phyloP scores from a whole-genome alignment of 495 filamentous ascomycete genomes.

The Cercophora scortea region DNA sequence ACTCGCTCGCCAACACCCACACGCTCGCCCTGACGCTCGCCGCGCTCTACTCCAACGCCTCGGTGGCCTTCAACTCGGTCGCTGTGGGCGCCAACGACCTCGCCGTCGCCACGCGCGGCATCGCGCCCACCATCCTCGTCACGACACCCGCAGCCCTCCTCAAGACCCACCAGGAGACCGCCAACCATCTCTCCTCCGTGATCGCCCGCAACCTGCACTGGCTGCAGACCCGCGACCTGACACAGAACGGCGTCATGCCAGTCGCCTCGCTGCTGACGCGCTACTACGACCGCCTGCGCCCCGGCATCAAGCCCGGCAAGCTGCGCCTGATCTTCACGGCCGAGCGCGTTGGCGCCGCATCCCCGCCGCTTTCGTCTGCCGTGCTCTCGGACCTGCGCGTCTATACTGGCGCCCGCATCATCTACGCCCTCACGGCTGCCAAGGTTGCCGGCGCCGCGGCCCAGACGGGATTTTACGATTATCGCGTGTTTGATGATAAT shows the following conservation, averaged over 20 bases:
- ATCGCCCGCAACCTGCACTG: conserved; percentile 50
- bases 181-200: conserved; percentile 34
- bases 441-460: conserved; percentile 75
- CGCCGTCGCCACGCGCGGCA: conserved; percentile 56
- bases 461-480: conserved; percentile 84
- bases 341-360: conserved; percentile 45
- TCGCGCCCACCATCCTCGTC: conserved; percentile 78
- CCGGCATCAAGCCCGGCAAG: conserved; percentile 61
- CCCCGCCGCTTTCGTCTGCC: conserved; percentile 50
- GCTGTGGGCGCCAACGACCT: conserved; percentile 64
- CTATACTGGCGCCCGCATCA: conserved; percentile 69
- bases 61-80: conserved; percentile 83
- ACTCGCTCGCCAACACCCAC: conserved; percentile 71
- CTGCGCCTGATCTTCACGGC: conserved; percentile 67
- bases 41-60: conserved; percentile 75
- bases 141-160: conserved; percentile 67
- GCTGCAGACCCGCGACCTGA: conserved; percentile 59
- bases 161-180: conserved; percentile 50
- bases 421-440: conserved; percentile 79
- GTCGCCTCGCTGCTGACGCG: conserved; percentile 52
- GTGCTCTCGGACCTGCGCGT: conserved; percentile 72
- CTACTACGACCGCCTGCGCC: conserved; percentile 51
- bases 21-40: conserved; percentile 72
- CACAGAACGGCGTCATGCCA: conserved; percentile 65
- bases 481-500: conserved; percentile 52